Evolutionary conservation across 2,329 filamentous ascomycete species (phyloP).

Genomic region (Stemphylium lycopersici): DNA sequence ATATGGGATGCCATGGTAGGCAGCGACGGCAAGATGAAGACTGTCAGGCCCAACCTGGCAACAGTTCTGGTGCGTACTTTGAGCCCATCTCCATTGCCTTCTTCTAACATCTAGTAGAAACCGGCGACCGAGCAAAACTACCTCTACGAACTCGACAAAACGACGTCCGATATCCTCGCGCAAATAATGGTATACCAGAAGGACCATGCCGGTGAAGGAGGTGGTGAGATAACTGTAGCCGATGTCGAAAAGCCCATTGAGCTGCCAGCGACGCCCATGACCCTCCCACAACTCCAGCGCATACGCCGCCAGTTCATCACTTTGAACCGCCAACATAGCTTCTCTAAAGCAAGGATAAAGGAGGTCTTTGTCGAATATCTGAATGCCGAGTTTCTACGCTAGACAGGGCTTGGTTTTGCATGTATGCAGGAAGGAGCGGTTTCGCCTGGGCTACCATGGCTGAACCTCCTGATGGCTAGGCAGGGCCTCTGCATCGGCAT

Average conservation of each 20-base stretch:
- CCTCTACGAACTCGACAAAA: conserved; percentile 78
- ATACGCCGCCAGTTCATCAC: conserved; percentile 78
- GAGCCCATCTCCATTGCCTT: background rate
- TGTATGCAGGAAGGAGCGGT: no score
- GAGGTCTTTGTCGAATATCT: conserved; percentile 50
- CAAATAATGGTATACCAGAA: conserved; percentile 71
- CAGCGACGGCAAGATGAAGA: conserved; percentile 66
- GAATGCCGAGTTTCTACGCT: conserved; percentile 45
- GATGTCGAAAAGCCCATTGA: conserved; percentile 65
- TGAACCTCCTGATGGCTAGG: conserved; percentile 9
- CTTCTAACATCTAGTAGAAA: conserved; percentile 51
- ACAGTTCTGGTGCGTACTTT: conserved; percentile 63
- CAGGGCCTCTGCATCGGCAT: background rate
- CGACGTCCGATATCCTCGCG: conserved; percentile 77
- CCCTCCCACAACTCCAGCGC: conserved; percentile 77
- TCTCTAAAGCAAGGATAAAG: conserved; percentile 49
- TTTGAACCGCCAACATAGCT: conserved; percentile 70
- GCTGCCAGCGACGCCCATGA: conserved; percentile 69
- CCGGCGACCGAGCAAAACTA: conserved; percentile 70
- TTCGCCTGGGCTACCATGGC: no score
- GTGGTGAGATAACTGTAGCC: conserved; percentile 62
- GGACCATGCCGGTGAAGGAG: conserved; percentile 66
- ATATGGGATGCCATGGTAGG: conserved; percentile 76
- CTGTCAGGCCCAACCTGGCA: conserved; percentile 75
- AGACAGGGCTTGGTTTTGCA: background rate